A percentile compares a stretch with the other conserved stretches of the same genome.
These are phyloP conservation scores for Trichoderma parareesei DNA, from an alignment of 495 filamentous ascomycete genomes.

Conservation along the genomic window DNA sequence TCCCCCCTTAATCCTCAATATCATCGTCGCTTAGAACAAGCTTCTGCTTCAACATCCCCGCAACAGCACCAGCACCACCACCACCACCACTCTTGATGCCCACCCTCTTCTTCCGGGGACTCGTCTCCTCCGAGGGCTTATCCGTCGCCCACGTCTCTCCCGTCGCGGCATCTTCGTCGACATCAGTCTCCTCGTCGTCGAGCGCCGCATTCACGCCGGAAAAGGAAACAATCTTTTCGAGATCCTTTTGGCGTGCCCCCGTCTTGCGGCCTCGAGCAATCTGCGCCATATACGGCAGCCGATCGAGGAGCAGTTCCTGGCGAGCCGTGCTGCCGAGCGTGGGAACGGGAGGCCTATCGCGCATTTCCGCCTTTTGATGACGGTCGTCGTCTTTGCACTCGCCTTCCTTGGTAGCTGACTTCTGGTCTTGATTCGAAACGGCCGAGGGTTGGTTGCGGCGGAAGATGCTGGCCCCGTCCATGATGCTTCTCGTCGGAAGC, in stretches of 20 bases:
- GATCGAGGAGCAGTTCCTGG: slow-evolving; percentile 68
- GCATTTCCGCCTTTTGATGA: slow-evolving; percentile 13
- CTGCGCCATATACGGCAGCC: slow-evolving; percentile 73
- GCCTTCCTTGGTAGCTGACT: slow-evolving; percentile 11
- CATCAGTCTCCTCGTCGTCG: slow-evolving; percentile 41
- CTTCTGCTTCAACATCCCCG: slow-evolving; percentile 47
- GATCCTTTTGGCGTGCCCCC: slow-evolving; percentile 32
- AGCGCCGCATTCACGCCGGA: slow-evolving; percentile 39
- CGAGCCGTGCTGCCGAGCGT: slow-evolving; percentile 54
- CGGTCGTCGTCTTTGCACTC: neutral
- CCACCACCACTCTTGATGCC: slow-evolving; percentile 22
- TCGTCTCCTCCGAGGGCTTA: slow-evolving; percentile 37
- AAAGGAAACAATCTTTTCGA: slow-evolving; percentile 65
- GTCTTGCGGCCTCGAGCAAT: slow-evolving; percentile 35
- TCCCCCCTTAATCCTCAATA: slow-evolving; percentile 66
- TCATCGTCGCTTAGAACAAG: slow-evolving; percentile 88
- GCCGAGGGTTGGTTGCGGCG: slow-evolving; percentile 21
- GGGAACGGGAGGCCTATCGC: slow-evolving; percentile 27
- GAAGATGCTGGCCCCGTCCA: slow-evolving; percentile 35
- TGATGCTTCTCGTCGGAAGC: slow-evolving; percentile 19
- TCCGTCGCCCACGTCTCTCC: slow-evolving; percentile 53
- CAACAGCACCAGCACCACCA: slow-evolving; percentile 18
- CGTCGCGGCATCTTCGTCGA: slow-evolving; percentile 33
- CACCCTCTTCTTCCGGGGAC: slow-evolving; percentile 30
- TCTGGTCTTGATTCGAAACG: slow-evolving; percentile 29